Evolutionary conservation across 2,329 filamentous ascomycete species (phyloP).

Genomic region (Claviceps digitariae): DNA sequence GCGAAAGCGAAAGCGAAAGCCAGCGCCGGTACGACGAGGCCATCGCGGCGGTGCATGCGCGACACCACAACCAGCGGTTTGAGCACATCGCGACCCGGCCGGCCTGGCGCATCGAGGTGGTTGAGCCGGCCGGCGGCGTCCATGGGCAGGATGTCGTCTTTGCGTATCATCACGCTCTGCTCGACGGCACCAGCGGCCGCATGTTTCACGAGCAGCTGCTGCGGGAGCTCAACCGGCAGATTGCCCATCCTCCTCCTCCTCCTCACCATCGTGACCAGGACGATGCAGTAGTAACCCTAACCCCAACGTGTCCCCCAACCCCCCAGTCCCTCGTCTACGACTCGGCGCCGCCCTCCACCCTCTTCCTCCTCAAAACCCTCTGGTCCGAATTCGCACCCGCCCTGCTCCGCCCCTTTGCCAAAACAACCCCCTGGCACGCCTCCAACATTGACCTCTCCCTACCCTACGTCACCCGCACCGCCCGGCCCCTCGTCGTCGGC

Average conservation of each 20-base stretch:
- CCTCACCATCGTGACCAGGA: too few species aligned
- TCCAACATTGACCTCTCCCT: constrained; percentile 19
- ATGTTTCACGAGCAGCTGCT: constrained; percentile 36
- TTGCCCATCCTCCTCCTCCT: too few species aligned
- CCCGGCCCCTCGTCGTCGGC: constrained; percentile 21
- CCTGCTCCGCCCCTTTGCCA: constrained; percentile 18
- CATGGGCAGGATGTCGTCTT: constrained; percentile 30
- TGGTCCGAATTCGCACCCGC: constrained; percentile 27
- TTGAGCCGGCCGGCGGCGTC: constrained; percentile 12
- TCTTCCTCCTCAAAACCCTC: constrained; percentile 26
- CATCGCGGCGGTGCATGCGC: constrained; percentile 21
- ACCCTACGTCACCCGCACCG: constrained; percentile 24
- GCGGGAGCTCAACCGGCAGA: constrained; percentile 27
- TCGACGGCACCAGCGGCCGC: constrained; percentile 35
- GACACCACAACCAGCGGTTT: constrained; percentile 28
- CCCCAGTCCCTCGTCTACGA: constrained; percentile 25
- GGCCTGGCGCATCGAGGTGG: constrained; percentile 33
- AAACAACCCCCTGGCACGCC: constrained; percentile 25
- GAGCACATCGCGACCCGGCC: constrained; percentile 24
- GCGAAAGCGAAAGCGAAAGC: too few species aligned
- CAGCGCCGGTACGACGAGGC: constrained; percentile 14
- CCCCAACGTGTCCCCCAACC: too few species aligned
- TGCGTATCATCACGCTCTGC: constrained; percentile 37
- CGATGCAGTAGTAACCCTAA: too few species aligned
- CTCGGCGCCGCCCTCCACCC: constrained; percentile 17